phyloP scores from a whole-genome alignment of 805 yeast species.

The Yarrowia sp. region DNA sequence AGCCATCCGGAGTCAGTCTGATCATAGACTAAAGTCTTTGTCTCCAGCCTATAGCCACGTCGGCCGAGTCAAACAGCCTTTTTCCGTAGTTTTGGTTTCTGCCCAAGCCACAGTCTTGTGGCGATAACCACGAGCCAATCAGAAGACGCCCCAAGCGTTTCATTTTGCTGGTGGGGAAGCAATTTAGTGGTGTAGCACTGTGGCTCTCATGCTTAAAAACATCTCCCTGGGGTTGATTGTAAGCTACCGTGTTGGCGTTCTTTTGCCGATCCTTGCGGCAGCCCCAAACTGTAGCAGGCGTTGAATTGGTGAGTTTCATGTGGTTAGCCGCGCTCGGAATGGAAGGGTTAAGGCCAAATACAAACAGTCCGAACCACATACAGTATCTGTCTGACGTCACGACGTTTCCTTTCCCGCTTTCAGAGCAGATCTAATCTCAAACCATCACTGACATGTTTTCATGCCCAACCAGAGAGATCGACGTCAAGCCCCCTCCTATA shows the following conservation, averaged over 20 bases:
- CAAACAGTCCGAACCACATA: not conserved
- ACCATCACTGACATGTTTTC: not conserved
- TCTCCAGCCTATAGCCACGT: not conserved
- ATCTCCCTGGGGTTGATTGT: not conserved
- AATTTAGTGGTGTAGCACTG: not conserved
- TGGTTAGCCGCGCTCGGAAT: not conserved
- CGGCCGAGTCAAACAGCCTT: not conserved
- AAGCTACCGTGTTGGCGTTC: not conserved
- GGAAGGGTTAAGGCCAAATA: not conserved
- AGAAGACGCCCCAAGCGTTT: not conserved
- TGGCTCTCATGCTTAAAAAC: not conserved
- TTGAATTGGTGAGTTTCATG: not conserved
- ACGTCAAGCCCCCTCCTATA: not conserved
- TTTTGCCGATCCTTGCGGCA: not conserved
- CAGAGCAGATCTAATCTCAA: not conserved
- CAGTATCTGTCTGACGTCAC: too few relatives aligned
- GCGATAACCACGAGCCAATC: slow-evolving; percentile 9
- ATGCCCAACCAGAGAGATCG: not conserved
- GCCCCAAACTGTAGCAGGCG: not conserved
- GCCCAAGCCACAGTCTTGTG: slow-evolving; percentile 10
- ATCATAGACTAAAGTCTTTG: not conserved
- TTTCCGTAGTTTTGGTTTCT: not conserved
- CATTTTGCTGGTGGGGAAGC: not conserved
- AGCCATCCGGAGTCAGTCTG: not conserved
- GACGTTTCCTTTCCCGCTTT: not conserved